Conservation (phyloP, 208 protist genomes). For the Leishmania amazonensis region DNA sequence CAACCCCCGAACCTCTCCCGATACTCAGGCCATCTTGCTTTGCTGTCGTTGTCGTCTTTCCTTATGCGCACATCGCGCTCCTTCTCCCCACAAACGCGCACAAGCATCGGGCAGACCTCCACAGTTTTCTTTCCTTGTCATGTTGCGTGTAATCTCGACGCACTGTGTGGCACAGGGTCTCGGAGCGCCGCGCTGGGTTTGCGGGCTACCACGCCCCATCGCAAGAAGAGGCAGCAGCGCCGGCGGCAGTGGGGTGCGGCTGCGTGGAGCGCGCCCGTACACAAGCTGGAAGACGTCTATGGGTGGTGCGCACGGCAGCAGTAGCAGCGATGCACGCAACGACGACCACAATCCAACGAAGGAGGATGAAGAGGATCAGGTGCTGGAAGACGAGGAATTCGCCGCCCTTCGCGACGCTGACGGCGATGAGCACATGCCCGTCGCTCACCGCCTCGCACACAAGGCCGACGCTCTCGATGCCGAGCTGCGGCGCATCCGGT, state of each 20-base stretch:
- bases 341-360: conserved; percentile 14
- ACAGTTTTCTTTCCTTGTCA: background rate
- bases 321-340: background rate
- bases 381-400: conserved; percentile 84
- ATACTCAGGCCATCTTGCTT: background rate
- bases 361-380: conserved; percentile 52
- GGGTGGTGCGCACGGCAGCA: background rate
- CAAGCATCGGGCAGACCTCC: background rate
- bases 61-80: background rate
- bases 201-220: background rate
- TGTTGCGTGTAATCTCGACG: conserved; percentile 3
- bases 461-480: conserved; percentile 67
- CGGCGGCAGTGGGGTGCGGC: background rate
- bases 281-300: background rate
- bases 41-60: background rate
- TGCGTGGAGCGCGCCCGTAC: background rate
- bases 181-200: background rate
- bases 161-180: background rate
- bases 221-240: background rate
- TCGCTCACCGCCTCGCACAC: conserved; percentile 44
- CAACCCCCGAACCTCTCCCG: background rate
- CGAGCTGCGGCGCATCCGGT: conserved; percentile 67
- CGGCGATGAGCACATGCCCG: conserved; percentile 52
- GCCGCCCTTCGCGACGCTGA: conserved; percentile 38
- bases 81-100: background rate